Base-by-base conservation (phyloP, 164 flowering plant species). In the Saururus chinensis region DNA sequence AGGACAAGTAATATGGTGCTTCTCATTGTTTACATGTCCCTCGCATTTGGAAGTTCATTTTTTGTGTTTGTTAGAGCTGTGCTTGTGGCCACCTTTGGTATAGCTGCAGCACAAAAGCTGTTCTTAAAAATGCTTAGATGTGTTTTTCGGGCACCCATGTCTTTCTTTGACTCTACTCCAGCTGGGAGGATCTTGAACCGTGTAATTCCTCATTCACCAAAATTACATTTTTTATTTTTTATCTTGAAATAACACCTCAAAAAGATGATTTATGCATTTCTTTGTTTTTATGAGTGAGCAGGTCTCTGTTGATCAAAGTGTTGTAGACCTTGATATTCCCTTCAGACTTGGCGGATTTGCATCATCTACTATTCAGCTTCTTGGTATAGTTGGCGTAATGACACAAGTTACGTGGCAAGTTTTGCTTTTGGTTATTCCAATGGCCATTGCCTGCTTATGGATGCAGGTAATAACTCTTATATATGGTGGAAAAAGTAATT, bases 291-390 rank as follows among this genome's bases (percentile, higher is more conserved):
- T 41, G n/a, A n/a, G n/a, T n/a, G n/a, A n/a, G n/a, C 87, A 93
- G 99, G 99, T 91, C 20, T 93, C 99, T 48, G 74, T 91, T 69
- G 99, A 93, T 81, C 99, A 93, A 80, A 93, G 99, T 84, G 97
- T 91, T 62, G 92, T 93, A 64, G 99, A 93, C 78, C 96, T 93
- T 74, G 97, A 93, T 72, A 90, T 93, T 70, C 99, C 99, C 63
- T 93, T 91, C 73, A 82, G 97, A 83, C 97, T 93, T 72, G 97
- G 97, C 66, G 97, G 97, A 55, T 93, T 93, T 76, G 99, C 99
- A 60, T 77, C 97, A 48, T 88, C 99, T 53, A 93, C 97, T 40
- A 93, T 93, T 56, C 99, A 93, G 64, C 95, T 93, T 71, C 68
- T 93, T 51, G 99, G 99, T 24, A 90, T 93, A 68, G 88, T 93